Evolutionary conservation across 352 stramenopile species (phyloP).

Genomic region (Phytophthora tentaculata): DNA sequence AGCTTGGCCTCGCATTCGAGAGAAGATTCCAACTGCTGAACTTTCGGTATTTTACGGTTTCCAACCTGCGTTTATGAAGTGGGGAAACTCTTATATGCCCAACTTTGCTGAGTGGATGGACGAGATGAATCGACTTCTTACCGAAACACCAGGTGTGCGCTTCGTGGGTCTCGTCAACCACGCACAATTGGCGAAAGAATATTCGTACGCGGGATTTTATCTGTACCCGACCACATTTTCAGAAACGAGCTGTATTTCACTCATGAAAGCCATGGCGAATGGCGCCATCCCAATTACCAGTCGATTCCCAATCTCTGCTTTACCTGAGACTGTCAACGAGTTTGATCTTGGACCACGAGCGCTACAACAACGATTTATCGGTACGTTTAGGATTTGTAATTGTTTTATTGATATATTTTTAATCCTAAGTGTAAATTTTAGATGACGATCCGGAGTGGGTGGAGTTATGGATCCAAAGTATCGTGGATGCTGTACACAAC

Average conservation of each 20-base stretch:
- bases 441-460: constrained; percentile 50
- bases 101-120: constrained; percentile 72
- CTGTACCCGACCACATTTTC: constrained; percentile 90
- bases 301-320: constrained; percentile 61
- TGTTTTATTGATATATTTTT: background rate
- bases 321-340: constrained; percentile 63
- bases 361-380: constrained; percentile 21
- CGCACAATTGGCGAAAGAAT: constrained; percentile 64
- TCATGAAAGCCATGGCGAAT: constrained; percentile 93
- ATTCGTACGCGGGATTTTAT: constrained; percentile 85
- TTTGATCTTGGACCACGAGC: constrained; percentile 82
- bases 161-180: constrained; percentile 89
- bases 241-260: constrained; percentile 92
- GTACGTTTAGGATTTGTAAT: constrained; percentile 16
- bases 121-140: constrained; percentile 47
- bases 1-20: constrained; percentile 77
- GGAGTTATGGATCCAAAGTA: constrained; percentile 55
- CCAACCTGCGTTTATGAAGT: constrained; percentile 73
- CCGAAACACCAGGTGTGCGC: constrained; percentile 50
- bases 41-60: constrained; percentile 92
- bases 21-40: constrained; percentile 54
- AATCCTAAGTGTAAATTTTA: constrained; percentile 9
- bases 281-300: constrained; percentile 92
- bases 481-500: constrained; percentile 46
- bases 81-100: constrained; percentile 45